Base-by-base conservation (phyloP, 164 flowering plant genomes). In the Aristolochia contorta region DNA sequence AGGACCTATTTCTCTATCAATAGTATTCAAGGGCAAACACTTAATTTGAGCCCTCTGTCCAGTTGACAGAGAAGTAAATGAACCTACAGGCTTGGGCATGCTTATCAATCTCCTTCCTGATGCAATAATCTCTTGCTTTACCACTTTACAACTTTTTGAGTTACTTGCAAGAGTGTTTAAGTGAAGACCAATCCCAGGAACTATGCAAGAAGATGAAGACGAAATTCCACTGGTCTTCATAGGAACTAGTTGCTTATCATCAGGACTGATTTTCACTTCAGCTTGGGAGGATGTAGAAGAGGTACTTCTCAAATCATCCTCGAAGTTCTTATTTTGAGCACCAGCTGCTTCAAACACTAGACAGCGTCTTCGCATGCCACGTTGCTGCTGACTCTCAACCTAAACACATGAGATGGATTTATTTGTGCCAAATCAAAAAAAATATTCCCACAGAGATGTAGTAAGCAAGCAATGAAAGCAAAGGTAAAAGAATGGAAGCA, bases 141-240 rank as follows among this genome's bases (percentile, higher is more conserved):
- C 71, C 56, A 71, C 66, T 67, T 73, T 73, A 61, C 56, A 57
- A 62, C 79, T 81, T 70, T 75, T 78, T 57, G 85, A 69, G 41
- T 83, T 54, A 59, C 75, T 52, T 59, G 99, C 82, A 45, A 93
- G 78, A 66, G 96, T 77, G 75, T 93, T 90, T 60, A 93, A 79
- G 73, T 93, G 97, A 83, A 90, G 76, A 55, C 99, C 99, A 71
- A 93, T 90, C 47, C 95, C 89, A 65, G 97, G 86, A 37, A 85
- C 65, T 55, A 79, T 51, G 57, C 84, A 55, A 32, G 80, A 62
- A 20, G 91, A 73, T 27, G 94, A 79, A 59, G 72, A 79, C 58
- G 72, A 73, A 63, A 45, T 67, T 52, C 70, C 70, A 30, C 43
- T 37, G 10, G 74, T 65, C 62, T 74, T 81, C 6, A 59, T 10